Evolutionary conservation across 2,329 filamentous ascomycete species (phyloP).

Genomic region (Sclerotinia trifoliorum): DNA sequence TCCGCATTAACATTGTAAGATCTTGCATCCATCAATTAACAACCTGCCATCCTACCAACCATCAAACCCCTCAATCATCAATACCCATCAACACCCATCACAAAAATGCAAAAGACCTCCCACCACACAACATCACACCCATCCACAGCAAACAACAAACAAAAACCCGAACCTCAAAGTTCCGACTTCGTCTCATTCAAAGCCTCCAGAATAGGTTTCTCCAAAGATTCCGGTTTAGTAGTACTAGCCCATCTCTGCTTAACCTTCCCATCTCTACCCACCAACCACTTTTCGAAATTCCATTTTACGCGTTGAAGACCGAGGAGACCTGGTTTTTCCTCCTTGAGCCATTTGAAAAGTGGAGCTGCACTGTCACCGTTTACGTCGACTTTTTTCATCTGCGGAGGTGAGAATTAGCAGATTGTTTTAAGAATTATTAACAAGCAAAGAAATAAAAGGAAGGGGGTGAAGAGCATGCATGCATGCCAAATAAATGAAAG

Average conservation of each 20-base stretch:
- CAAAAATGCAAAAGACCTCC: too few relatives aligned
- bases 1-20: too few relatives aligned
- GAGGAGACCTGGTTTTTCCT: conserved; percentile 74
- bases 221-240: conserved; percentile 79
- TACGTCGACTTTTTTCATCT: conserved; percentile 83
- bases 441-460: background rate
- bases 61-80: too few relatives aligned
- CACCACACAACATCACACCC: background rate
- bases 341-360: conserved; percentile 74
- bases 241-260: conserved; percentile 83
- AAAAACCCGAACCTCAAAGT: conserved; percentile 13
- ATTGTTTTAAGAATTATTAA: background rate
- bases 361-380: conserved; percentile 82
- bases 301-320: conserved; percentile 93
- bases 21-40: too few relatives aligned
- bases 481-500: background rate
- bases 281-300: conserved; percentile 99
- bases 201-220: conserved; percentile 73
- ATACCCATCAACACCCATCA: too few relatives aligned
- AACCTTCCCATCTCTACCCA: conserved; percentile 82
- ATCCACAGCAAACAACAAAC: too few relatives aligned
- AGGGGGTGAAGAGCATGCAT: background rate
- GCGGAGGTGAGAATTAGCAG: background rate
- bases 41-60: too few relatives aligned
- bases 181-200: conserved; percentile 28